phyloP scores from a whole-genome alignment of 2,329 filamentous ascomycete genomes.

The Dactylellina haptotyla region DNA sequence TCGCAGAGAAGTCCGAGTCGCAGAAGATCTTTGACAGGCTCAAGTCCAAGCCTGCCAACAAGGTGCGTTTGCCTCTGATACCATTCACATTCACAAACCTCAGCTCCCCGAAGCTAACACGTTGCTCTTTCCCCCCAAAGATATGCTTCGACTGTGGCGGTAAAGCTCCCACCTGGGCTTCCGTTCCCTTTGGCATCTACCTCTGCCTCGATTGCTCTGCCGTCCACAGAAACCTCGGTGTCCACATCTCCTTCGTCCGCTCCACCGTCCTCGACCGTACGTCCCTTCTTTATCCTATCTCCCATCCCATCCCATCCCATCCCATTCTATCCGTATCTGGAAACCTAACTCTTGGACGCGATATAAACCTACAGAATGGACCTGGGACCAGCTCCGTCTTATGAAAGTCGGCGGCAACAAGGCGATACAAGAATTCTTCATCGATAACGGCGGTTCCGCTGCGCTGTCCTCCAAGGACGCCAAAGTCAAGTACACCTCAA shows the following conservation, averaged over 20 bases:
- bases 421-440: slow-evolving; percentile 97
- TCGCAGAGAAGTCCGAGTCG: slow-evolving; percentile 92
- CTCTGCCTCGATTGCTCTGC: slow-evolving; percentile 97
- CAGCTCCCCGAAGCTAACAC: slow-evolving; percentile 29
- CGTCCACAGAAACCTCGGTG: slow-evolving; percentile 95
- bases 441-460: slow-evolving; percentile 91
- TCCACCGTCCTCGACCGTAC: slow-evolving; percentile 98
- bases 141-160: slow-evolving; percentile 98
- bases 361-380: slow-evolving; percentile 75
- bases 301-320: too few relatives aligned
- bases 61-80: slow-evolving; percentile 68
- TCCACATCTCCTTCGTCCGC: slow-evolving; percentile 98
- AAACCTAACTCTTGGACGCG: slow-evolving; percentile 21
- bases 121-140: slow-evolving; percentile 64
- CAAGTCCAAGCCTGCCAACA: slow-evolving; percentile 93
- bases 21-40: slow-evolving; percentile 98
- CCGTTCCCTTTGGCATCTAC: slow-evolving; percentile 96
- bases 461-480: slow-evolving; percentile 95
- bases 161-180: slow-evolving; percentile 99
- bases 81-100: slow-evolving; percentile 55
- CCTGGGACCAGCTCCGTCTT: slow-evolving; percentile 96
- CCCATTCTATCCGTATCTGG: slow-evolving; percentile 2
- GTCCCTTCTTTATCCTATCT: slow-evolving; percentile 60
- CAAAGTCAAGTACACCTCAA: slow-evolving; percentile 96
- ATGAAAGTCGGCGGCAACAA: slow-evolving; percentile 99